phyloP scores from a whole-genome alignment of 2,329 filamentous ascomycete genomes.

The Diaporthe ilicicola region DNA sequence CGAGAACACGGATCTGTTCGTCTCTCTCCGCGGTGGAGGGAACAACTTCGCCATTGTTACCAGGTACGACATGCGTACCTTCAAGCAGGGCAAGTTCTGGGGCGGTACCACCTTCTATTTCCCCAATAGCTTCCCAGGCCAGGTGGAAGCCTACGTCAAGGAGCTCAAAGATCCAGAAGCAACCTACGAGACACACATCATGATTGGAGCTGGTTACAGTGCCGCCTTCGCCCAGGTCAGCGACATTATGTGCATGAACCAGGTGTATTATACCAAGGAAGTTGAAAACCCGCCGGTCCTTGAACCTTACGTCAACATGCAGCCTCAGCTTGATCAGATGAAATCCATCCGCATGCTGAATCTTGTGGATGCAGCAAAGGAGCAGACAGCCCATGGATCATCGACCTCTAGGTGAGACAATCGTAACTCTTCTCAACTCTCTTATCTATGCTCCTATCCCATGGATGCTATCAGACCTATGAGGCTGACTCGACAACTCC shows the following conservation, averaged over 20 bases:
- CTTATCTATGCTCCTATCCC: too few species aligned
- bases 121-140: conserved; percentile 34
- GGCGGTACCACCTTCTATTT: conserved; percentile 38
- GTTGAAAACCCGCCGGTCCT: conserved; percentile 17
- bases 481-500: neutral
- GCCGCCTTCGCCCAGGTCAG: conserved; percentile 27
- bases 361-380: neutral
- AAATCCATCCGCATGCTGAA: neutral
- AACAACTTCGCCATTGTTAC: conserved; percentile 50
- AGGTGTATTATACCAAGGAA: conserved; percentile 29
- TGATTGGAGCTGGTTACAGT: conserved; percentile 37
- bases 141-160: conserved; percentile 36
- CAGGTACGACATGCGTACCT: conserved; percentile 31
- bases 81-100: conserved; percentile 29
- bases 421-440: too few species aligned
- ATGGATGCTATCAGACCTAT: too few species aligned
- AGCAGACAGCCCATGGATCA: neutral
- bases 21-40: conserved; percentile 51
- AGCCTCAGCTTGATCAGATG: conserved; percentile 17
- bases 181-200: conserved; percentile 36
- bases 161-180: conserved; percentile 36
- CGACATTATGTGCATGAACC: conserved; percentile 30
- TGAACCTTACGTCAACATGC: conserved; percentile 27
- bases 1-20: conserved; percentile 49
- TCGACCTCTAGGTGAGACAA: too few species aligned